These are phyloP conservation scores for Alternaria sp. DNA, from an alignment of 2,329 filamentous ascomycete species.

Conservation along the genomic window DNA sequence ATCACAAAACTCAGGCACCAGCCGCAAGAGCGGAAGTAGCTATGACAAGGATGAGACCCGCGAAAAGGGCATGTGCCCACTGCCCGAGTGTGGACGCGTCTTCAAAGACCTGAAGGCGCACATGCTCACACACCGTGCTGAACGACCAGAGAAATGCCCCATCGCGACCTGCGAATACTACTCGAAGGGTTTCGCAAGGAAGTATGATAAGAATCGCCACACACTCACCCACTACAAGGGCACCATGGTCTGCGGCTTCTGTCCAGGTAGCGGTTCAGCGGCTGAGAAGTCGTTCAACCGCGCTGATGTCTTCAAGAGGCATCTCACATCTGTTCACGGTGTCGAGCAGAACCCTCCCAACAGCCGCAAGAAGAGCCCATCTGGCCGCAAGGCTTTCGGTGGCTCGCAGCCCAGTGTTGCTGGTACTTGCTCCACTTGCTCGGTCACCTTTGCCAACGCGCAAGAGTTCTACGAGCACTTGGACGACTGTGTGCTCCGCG, in stretches of 20 bases:
- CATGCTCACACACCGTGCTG: conserved; percentile 90
- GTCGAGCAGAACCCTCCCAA: conserved; percentile 94
- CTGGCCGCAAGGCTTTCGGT: conserved; percentile 69
- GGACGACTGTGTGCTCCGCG: conserved; percentile 71
- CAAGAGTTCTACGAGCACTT: conserved; percentile 98
- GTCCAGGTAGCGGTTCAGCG: conserved; percentile 83
- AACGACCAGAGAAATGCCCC: conserved; percentile 92
- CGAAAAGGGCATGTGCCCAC: conserved; percentile 76
- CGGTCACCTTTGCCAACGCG: conserved; percentile 79
- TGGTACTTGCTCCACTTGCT: conserved; percentile 92
- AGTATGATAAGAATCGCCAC: conserved; percentile 96
- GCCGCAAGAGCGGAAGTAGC: conserved; percentile 55
- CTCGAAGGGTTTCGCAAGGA: conserved; percentile 88
- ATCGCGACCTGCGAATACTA: conserved; percentile 93
- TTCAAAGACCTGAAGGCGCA: conserved; percentile 95
- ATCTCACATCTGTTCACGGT: conserved; percentile 86
- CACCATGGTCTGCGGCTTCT: conserved; percentile 96
- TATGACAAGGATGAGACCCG: conserved; percentile 58
- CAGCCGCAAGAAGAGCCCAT: conserved; percentile 75
- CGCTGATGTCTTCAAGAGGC: conserved; percentile 94
- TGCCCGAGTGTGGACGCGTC: conserved; percentile 81
- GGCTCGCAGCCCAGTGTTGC: conserved; percentile 70
- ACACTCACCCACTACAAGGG: conserved; percentile 96
- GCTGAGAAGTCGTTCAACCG: conserved; percentile 96
- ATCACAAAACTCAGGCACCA: conserved; percentile 67